A percentile compares a stretch with the other conserved stretches of the same genome.
phyloP scores from a whole-genome alignment of 2,329 filamentous ascomycete species.

The Sporothrix pallida region DNA sequence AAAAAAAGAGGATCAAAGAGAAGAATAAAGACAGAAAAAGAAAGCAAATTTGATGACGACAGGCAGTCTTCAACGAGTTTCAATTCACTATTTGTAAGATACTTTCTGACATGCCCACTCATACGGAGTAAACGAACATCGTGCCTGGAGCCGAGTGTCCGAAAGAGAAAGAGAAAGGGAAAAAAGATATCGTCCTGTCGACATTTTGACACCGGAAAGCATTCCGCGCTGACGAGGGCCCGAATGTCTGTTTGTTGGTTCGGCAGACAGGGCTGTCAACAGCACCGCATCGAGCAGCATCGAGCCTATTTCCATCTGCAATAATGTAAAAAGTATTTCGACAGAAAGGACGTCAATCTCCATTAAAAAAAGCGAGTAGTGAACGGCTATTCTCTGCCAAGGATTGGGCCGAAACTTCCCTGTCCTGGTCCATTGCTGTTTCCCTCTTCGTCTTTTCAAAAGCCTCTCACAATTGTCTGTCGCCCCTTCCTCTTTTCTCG shows the following conservation, averaged over 20 bases:
- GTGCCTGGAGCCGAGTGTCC: background rate
- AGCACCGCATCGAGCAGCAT: background rate
- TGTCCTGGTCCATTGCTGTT: background rate
- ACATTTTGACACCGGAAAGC: background rate
- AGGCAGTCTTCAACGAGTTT: no score
- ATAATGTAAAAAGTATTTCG: no score
- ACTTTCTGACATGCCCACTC: no score
- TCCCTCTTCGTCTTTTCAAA: background rate
- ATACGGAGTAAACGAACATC: no score
- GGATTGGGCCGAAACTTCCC: background rate
- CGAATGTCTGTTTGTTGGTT: background rate
- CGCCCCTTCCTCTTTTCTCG: constrained; percentile 1
- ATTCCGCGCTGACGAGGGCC: constrained; percentile 10
- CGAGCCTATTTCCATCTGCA: no score
- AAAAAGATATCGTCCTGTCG: background rate
- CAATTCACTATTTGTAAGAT: no score
- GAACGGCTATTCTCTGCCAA: background rate
- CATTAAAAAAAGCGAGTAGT: background rate
- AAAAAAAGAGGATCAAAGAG: no score
- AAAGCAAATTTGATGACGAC: no score
- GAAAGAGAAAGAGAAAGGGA: background rate
- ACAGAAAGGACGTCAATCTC: background rate
- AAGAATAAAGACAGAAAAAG: no score
- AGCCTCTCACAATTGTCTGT: background rate
- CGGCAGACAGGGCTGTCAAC: background rate